These are phyloP conservation scores for Clarireedia paspali DNA, from an alignment of 2,329 filamentous ascomycete species.

Conservation along the genomic window DNA sequence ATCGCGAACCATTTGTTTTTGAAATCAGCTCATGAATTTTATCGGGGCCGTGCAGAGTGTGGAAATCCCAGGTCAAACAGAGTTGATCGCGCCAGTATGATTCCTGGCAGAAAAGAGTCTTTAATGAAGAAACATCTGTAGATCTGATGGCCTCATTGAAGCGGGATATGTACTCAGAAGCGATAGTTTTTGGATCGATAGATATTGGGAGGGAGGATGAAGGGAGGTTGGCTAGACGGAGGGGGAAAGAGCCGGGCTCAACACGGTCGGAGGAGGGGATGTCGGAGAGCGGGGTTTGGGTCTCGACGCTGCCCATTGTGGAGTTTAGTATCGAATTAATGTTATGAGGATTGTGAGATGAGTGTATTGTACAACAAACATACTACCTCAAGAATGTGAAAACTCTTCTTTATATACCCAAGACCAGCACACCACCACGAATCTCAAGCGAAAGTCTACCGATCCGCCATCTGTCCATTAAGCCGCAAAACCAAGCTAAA, in stretches of 20 bases:
- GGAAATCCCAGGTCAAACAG: conserved; percentile 48
- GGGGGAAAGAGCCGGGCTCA: conserved; percentile 23
- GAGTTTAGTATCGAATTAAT: not conserved
- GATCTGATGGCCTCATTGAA: conserved; percentile 34
- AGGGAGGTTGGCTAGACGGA: conserved; percentile 17
- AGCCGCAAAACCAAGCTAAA: not conserved
- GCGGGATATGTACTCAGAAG: conserved; percentile 13
- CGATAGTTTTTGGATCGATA: conserved; percentile 11
- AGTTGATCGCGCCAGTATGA: conserved; percentile 54
- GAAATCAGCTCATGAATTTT: conserved; percentile 30
- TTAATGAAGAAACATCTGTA: conserved; percentile 30
- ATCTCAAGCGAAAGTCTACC: too few relatives aligned
- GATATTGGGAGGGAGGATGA: conserved; percentile 2
- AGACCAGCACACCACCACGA: too few relatives aligned
- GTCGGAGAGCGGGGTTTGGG: not conserved
- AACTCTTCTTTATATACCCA: too few relatives aligned
- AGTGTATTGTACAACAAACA: not conserved
- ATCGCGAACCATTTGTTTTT: conserved; percentile 17
- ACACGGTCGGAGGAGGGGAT: conserved; percentile 16
- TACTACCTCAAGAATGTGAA: not conserved
- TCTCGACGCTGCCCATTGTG: conserved; percentile 18
- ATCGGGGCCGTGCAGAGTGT: conserved; percentile 38
- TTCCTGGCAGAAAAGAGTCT: conserved; percentile 35
- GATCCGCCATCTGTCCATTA: too few relatives aligned
- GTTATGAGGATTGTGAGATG: too few relatives aligned